Evolutionary conservation across 768 basidiomycete species (phyloP).

Genomic region (Tricholoma matsutake): DNA sequence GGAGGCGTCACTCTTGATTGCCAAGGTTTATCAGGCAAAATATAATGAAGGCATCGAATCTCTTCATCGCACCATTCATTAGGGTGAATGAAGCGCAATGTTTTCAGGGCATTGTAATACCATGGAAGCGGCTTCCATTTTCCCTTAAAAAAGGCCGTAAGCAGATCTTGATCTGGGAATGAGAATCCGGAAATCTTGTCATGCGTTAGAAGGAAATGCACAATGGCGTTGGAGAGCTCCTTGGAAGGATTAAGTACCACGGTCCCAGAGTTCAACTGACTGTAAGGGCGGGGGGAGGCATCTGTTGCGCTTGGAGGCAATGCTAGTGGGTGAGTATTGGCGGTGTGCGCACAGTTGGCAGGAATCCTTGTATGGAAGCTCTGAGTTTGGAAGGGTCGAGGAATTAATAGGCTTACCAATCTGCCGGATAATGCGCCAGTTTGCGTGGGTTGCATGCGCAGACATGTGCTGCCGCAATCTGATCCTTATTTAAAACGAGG

Average conservation of each 20-base stretch:
- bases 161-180: conserved; percentile 93
- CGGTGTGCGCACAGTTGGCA: conserved; percentile 84
- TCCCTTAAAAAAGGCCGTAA: conserved; percentile 75
- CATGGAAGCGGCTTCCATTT: conserved; percentile 79
- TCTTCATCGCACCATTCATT: conserved; percentile 83
- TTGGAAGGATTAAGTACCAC: conserved; percentile 80
- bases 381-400: not conserved
- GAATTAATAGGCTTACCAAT: conserved; percentile 59
- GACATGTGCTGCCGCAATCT: conserved; percentile 86
- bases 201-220: conserved; percentile 49
- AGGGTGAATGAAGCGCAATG: conserved; percentile 70
- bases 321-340: conserved; percentile 44
- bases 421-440: conserved; percentile 79
- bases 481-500: conserved; percentile 55
- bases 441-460: conserved; percentile 94
- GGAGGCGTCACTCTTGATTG: conserved; percentile 42
- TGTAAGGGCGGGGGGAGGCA: conserved; percentile 65
- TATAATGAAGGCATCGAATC: conserved; percentile 85
- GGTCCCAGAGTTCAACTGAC: conserved; percentile 87
- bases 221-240: conserved; percentile 49
- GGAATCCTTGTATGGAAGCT: conserved; percentile 64
- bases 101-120: conserved; percentile 92
- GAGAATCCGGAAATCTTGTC: conserved; percentile 39
- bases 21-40: conserved; percentile 88
- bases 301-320: conserved; percentile 32